These are phyloP conservation scores for Aspergillus sp. DNA, from an alignment of 2,329 filamentous ascomycete species.

Conservation along the genomic window DNA sequence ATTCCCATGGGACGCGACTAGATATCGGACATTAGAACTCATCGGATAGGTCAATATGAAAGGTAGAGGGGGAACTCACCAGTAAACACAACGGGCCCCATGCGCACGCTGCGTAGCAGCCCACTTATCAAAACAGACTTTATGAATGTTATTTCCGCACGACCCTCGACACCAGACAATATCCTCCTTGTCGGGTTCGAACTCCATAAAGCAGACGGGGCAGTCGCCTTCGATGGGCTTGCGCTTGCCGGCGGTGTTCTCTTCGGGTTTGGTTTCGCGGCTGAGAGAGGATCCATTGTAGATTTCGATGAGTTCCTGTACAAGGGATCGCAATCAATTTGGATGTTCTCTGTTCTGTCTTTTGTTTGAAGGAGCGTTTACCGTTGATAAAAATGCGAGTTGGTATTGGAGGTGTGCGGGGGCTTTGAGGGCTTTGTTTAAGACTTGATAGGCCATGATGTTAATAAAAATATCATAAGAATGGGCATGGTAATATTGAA, in stretches of 20 bases:
- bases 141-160: constrained; percentile 60
- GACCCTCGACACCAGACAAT: constrained; percentile 53
- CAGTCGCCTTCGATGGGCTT: constrained; percentile 58
- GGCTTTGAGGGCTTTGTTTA: constrained; percentile 53
- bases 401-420: constrained; percentile 52
- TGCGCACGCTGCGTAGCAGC: constrained; percentile 25
- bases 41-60: neutral
- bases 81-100: constrained; percentile 40
- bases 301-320: constrained; percentile 49
- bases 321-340: neutral
- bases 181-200: constrained; percentile 41
- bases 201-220: constrained; percentile 56
- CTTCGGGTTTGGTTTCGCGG: constrained; percentile 30
- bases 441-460: constrained; percentile 35
- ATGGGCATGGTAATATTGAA: neutral
- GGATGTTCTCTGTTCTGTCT: neutral
- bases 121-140: constrained; percentile 52
- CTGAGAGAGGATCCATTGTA: constrained; percentile 48
- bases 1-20: constrained; percentile 38
- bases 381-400: constrained; percentile 50
- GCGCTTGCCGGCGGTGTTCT: constrained; percentile 43
- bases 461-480: constrained; percentile 5
- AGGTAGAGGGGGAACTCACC: constrained; percentile 22
- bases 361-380: constrained; percentile 15
- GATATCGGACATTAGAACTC: neutral